Evolutionary conservation across 192 early-diverging fungal genomes (phyloP), one percentile per base, ranked within the genome.

Genomic region (Chytriomyces sp.): DNA sequence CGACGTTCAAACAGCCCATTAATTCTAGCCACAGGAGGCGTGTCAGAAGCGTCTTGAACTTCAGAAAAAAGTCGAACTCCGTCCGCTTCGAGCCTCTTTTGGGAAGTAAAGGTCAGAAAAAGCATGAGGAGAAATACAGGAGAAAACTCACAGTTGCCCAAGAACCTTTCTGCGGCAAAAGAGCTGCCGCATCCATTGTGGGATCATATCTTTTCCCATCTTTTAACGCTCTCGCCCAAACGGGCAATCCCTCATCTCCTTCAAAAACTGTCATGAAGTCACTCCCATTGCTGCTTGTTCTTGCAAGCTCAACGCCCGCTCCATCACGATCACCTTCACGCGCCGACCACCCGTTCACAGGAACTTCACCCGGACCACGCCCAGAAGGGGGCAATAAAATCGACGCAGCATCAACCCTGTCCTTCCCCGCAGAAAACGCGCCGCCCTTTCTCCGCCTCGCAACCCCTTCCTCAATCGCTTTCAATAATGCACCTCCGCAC

Each of bases 401-500:
- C 3, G 65, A 72, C 10, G 8, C 3, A 3, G 61, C 1, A 2
- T 48, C 57, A 0, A 44, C 44, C 43, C 23, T 28, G 1, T 65
- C 64, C 26, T 26, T 65, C 16, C 43, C 64, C 26, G 64, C 20
- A 23, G 16, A 13, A 1, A 28, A 20, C 2, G 64, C 20, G 26
- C 43, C 20, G 6, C 43, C 53, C 3, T 57, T 57, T 4, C 16
- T n/a, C 53, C 53, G 35, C 35, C 35, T 35, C 13, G 10, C 74
- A 3, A 66, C 49, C 0, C n/a, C 48, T 76, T 46, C 20, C 45
- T 72, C 61, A 20, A 81, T 82, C 45, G 26, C 61, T 49, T 68
- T 70, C 16, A 69, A 45, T 11, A 93, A 45, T 10, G 90, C 84
- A 24, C 82, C 76, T 6, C 85, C 81, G 6, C 94, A 62, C 60